These are phyloP conservation scores for Physaria fendleri DNA, from an alignment of 345 rosid genomes.

Conservation along the genomic window DNA sequence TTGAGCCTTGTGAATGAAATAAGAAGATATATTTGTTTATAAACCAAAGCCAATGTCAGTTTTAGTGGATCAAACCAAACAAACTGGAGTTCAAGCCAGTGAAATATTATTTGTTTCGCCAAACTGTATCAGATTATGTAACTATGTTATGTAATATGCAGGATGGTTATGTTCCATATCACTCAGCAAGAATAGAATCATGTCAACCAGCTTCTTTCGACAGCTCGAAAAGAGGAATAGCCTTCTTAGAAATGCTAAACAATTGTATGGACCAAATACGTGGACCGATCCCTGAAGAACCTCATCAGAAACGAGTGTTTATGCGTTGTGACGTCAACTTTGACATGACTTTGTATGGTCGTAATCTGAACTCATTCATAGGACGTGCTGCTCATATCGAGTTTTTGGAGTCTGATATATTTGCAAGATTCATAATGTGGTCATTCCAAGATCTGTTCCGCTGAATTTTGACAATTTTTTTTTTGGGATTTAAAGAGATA, in stretches of 20 bases:
- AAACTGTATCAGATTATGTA: background rate
- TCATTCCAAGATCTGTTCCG: slow-evolving; percentile 70
- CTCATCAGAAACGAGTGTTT: slow-evolving; percentile 47
- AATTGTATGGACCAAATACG: slow-evolving; percentile 91
- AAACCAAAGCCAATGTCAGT: too few species aligned
- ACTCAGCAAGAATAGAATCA: slow-evolving; percentile 86
- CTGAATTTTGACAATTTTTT: slow-evolving; percentile 22
- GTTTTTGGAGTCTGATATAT: slow-evolving; percentile 80
- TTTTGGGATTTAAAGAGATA: slow-evolving; percentile 2
- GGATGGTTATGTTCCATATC: slow-evolving; percentile 98
- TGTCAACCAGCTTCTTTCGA: slow-evolving; percentile 75
- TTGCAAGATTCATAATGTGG: slow-evolving; percentile 91
- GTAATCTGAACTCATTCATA: slow-evolving; percentile 71
- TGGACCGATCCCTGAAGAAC: slow-evolving; percentile 39
- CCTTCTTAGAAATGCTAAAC: slow-evolving; percentile 85
- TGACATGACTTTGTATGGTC: slow-evolving; percentile 62
- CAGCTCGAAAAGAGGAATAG: slow-evolving; percentile 62
- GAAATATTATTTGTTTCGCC: background rate
- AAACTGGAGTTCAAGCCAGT: too few species aligned
- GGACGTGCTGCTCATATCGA: slow-evolving; percentile 98
- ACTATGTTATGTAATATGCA: slow-evolving; percentile 15
- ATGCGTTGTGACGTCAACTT: slow-evolving; percentile 94
- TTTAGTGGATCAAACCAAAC: too few species aligned
- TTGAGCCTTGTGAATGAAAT: background rate
- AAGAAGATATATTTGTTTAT: too few species aligned